Evolutionary conservation across 1,139 yeast genomes (phyloP).

Genomic region (Saccharomyces uvarum): DNA sequence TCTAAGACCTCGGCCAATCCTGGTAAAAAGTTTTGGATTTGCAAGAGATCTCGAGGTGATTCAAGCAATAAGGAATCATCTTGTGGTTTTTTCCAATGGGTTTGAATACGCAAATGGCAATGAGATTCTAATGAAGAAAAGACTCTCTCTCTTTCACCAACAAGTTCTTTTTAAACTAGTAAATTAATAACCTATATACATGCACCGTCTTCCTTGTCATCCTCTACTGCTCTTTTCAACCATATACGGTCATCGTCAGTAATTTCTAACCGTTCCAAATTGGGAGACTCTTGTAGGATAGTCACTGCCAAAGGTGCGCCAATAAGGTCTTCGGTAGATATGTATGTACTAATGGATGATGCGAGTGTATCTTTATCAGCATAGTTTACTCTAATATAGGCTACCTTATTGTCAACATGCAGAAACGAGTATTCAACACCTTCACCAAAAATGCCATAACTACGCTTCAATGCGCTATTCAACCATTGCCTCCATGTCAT

Average conservation of each 20-base stretch:
- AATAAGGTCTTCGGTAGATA: slow-evolving; percentile 24
- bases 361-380: slow-evolving; percentile 28
- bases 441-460: slow-evolving; percentile 37
- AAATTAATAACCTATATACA: slow-evolving; percentile 1
- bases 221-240: slow-evolving; percentile 22
- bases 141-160: slow-evolving; percentile 1
- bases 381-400: slow-evolving; percentile 25
- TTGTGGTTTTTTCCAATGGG: slow-evolving; percentile 39
- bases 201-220: slow-evolving; percentile 13
- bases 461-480: slow-evolving; percentile 28
- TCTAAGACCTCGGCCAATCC: slow-evolving; percentile 40
- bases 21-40: slow-evolving; percentile 57
- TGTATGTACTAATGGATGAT: slow-evolving; percentile 30
- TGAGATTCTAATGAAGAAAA: not conserved
- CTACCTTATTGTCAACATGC: slow-evolving; percentile 18
- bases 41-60: slow-evolving; percentile 36
- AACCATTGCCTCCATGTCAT: slow-evolving; percentile 36
- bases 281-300: slow-evolving; percentile 16
- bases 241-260: slow-evolving; percentile 25
- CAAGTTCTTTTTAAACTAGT: not conserved
- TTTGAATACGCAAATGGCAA: slow-evolving; percentile 8
- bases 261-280: slow-evolving; percentile 12
- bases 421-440: slow-evolving; percentile 32
- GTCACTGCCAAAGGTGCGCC: slow-evolving; percentile 21
- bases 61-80: slow-evolving; percentile 25